Percentiles rank a stretch among this genome's conserved stretches.
These are phyloP conservation scores for Cyberlindnera euphorbiae DNA, from an alignment of 805 yeast genomes.

Conservation along the genomic window DNA sequence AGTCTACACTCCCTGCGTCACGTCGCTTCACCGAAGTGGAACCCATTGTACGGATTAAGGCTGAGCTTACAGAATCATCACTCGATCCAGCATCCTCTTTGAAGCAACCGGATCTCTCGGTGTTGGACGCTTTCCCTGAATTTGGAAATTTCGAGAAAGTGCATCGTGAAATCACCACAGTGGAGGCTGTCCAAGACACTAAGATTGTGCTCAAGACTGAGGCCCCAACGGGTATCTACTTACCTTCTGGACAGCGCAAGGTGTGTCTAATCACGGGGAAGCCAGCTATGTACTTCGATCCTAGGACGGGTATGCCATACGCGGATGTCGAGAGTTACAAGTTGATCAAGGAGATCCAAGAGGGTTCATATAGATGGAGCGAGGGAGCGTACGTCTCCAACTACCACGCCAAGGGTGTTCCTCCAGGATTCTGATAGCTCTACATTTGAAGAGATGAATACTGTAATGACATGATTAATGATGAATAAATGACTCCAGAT, in stretches of 20 bases:
- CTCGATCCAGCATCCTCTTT: slow-evolving; percentile 30
- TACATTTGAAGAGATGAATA: not conserved
- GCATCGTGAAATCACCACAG: slow-evolving; percentile 25
- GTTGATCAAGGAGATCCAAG: slow-evolving; percentile 53
- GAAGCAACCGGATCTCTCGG: slow-evolving; percentile 37
- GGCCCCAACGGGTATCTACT: slow-evolving; percentile 69
- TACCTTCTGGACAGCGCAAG: slow-evolving; percentile 62
- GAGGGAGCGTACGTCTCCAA: slow-evolving; percentile 45
- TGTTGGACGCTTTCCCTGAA: slow-evolving; percentile 38
- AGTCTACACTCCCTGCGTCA: slow-evolving; percentile 47
- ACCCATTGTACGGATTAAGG: slow-evolving; percentile 40
- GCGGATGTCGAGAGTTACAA: slow-evolving; percentile 77
- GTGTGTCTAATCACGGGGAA: slow-evolving; percentile 75
- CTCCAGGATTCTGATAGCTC: slow-evolving; percentile 59
- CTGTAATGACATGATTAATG: not conserved
- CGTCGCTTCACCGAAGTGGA: slow-evolving; percentile 52
- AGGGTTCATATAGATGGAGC: slow-evolving; percentile 50
- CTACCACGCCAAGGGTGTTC: slow-evolving; percentile 82
- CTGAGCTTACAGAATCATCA: slow-evolving; percentile 7
- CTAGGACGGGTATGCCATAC: slow-evolving; percentile 83
- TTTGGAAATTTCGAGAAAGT: slow-evolving; percentile 56
- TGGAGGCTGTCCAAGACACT: slow-evolving; percentile 34
- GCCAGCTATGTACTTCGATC: slow-evolving; percentile 82
- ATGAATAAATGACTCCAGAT: not conserved
- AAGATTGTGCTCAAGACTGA: slow-evolving; percentile 54